A percentile compares a stretch with the other conserved stretches of the same genome.
These are phyloP conservation scores for Pulveroboletus ravenelii DNA, from an alignment of 768 basidiomycete species.

Conservation along the genomic window DNA sequence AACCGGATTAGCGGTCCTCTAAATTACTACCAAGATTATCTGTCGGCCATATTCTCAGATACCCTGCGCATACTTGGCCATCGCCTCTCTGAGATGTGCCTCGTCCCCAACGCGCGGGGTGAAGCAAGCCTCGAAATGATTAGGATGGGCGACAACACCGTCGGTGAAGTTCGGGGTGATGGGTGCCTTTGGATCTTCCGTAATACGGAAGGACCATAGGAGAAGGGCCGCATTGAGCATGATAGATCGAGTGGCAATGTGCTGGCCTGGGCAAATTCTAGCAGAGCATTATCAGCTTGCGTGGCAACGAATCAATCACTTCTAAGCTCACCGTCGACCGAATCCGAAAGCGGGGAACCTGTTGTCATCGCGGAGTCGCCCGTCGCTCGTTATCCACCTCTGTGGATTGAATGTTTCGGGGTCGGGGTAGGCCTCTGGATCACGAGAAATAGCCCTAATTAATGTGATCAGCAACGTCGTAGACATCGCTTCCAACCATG, in stretches of 20 bases:
- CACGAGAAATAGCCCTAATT: constrained; percentile 50
- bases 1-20: too few relatives aligned
- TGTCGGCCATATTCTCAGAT: constrained; percentile 1
- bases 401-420: constrained; percentile 57
- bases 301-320: neutral
- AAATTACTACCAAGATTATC: too few relatives aligned
- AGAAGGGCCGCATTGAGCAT: constrained; percentile 54
- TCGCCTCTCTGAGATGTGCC: constrained; percentile 22
- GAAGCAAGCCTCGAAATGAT: constrained; percentile 56
- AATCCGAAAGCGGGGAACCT: constrained; percentile 48
- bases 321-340: constrained; percentile 36
- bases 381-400: constrained; percentile 43
- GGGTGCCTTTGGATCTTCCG: constrained; percentile 44
- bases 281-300: neutral
- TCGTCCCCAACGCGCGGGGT: constrained; percentile 39
- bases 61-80: constrained; percentile 23
- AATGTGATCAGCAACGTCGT: neutral
- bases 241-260: constrained; percentile 57
- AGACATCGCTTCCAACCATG: neutral
- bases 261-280: constrained; percentile 64
- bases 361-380: constrained; percentile 28
- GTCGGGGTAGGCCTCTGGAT: constrained; percentile 52
- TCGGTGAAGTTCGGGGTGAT: constrained; percentile 63
- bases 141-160: constrained; percentile 59
- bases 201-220: constrained; percentile 61